phyloP scores from a whole-genome alignment of 176 grass and related monocot genomes.

The Urochloa ruziziensis region DNA sequence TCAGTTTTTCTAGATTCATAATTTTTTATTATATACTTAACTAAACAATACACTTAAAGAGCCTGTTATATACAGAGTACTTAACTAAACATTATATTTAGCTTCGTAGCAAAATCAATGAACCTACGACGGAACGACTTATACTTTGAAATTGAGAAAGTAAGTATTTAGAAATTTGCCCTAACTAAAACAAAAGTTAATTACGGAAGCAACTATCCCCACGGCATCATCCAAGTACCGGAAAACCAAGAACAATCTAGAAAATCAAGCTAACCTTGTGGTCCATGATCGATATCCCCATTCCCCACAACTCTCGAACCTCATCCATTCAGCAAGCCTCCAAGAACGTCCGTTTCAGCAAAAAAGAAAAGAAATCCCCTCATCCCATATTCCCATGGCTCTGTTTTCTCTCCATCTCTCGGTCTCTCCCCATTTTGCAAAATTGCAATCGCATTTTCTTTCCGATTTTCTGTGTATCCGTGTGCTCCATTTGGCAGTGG shows the following conservation, averaged over 20 bases:
- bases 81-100: too few species aligned
- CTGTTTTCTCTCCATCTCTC: background rate
- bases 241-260: background rate
- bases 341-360: conserved; percentile 30
- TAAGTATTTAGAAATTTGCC: too few species aligned
- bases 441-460: background rate
- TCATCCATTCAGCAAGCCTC: conserved; percentile 41
- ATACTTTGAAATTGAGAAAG: too few species aligned
- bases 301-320: background rate
- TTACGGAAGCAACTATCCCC: too few species aligned
- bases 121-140: too few species aligned
- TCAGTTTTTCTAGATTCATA: too few species aligned
- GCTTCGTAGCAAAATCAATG: too few species aligned
- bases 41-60: too few species aligned
- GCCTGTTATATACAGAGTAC: too few species aligned
- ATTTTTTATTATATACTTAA: too few species aligned
- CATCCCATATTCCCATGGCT: background rate
- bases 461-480: background rate
- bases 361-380: background rate
- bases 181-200: too few species aligned
- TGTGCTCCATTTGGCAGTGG: conserved; percentile 19
- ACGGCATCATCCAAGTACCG: background rate
- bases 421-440: background rate
- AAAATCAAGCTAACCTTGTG: conserved; percentile 32
- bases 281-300: conserved; percentile 16